phyloP scores from a whole-genome alignment of 257 asterid genomes.

The Echium plantagineum region DNA sequence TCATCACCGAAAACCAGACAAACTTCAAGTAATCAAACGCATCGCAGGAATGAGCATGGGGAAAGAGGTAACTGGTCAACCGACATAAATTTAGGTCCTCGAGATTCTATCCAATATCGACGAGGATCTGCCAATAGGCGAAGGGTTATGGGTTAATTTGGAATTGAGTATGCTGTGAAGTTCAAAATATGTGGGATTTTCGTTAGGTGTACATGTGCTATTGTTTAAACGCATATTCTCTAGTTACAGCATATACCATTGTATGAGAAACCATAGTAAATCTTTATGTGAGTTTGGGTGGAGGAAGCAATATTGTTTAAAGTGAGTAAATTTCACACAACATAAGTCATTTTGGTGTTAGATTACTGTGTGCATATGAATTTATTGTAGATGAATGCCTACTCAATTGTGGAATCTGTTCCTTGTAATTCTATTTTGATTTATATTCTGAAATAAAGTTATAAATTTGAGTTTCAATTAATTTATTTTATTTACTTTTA shows the following conservation, averaged over 20 bases:
- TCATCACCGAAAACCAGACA: conserved; percentile 25
- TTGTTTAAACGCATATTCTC: too few relatives aligned
- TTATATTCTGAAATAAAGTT: neutral
- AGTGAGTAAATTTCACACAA: too few relatives aligned
- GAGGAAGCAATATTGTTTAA: neutral
- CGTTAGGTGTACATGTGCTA: too few relatives aligned
- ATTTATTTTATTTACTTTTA: too few relatives aligned
- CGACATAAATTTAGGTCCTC: conserved; percentile 4
- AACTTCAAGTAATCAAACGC: conserved; percentile 16
- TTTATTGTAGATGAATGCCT: neutral
- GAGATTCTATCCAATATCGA: neutral
- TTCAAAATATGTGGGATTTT: neutral
- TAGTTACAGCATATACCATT: too few relatives aligned
- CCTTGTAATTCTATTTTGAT: neutral
- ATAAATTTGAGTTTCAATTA: too few relatives aligned
- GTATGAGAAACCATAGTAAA: too few relatives aligned
- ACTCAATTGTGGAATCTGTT: neutral
- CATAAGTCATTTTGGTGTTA: neutral
- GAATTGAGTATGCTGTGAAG: neutral
- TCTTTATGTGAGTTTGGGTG: neutral
- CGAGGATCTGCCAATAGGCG: neutral
- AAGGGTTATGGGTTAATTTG: neutral
- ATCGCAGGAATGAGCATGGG: conserved; percentile 29
- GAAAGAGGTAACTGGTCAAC: conserved; percentile 23
- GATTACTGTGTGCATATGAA: neutral